These are phyloP conservation scores for Chenopodium album DNA, from an alignment of 148 eudicot genomes.

Conservation along the genomic window DNA sequence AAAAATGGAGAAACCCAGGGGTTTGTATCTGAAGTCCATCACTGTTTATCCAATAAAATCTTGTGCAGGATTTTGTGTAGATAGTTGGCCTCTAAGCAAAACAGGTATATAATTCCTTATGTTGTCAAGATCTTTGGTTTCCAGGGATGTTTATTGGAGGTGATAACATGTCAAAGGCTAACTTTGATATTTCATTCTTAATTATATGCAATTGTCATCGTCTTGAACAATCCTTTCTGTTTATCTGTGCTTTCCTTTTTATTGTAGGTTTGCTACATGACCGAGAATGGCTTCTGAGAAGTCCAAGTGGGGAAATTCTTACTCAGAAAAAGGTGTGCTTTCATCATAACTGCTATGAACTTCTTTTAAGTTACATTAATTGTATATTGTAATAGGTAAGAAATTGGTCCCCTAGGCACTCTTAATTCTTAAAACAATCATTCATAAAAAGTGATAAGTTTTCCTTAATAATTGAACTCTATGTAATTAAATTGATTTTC, in stretches of 20 bases:
- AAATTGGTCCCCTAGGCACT: neutral
- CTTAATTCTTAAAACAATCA: neutral
- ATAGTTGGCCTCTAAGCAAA: slow-evolving; percentile 75
- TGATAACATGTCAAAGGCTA: neutral
- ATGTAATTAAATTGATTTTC: neutral
- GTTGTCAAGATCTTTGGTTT: neutral
- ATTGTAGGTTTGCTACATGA: slow-evolving; percentile 79
- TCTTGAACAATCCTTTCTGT: neutral
- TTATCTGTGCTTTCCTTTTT: slow-evolving; percentile 2
- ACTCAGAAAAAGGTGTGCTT: slow-evolving; percentile 82
- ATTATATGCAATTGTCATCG: neutral
- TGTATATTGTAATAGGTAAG: neutral
- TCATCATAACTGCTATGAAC: neutral
- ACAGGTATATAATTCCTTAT: slow-evolving; percentile 52
- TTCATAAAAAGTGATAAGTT: neutral
- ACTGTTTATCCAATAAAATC: slow-evolving; percentile 88
- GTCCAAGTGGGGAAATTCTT: slow-evolving; percentile 79
- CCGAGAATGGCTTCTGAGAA: slow-evolving; percentile 92
- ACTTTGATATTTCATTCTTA: neutral
- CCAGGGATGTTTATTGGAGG: slow-evolving; percentile 1
- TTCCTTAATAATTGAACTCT: neutral
- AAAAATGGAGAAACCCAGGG: slow-evolving; percentile 19
- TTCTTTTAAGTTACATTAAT: neutral
- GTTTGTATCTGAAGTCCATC: slow-evolving; percentile 55
- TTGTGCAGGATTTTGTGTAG: slow-evolving; percentile 78